Evolutionary conservation across 768 basidiomycete species (phyloP).

Genomic region (Lenzites betulinus): DNA sequence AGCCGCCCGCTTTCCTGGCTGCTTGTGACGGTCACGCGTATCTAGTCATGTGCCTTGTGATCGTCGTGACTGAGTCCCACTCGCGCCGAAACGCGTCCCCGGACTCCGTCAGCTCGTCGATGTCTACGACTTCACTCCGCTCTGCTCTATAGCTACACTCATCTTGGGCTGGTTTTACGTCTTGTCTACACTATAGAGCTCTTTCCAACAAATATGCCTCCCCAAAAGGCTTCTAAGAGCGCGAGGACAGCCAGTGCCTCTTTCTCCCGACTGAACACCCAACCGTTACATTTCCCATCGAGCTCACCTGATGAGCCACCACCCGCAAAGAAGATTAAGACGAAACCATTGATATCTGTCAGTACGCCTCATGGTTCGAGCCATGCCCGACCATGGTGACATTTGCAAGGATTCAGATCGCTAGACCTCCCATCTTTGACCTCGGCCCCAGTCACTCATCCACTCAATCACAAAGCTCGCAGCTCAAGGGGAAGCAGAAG

Average conservation of each 20-base stretch:
- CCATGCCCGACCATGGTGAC: neutral
- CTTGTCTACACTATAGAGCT: no score
- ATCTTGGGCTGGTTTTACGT: no score
- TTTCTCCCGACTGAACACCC: conserved; percentile 4
- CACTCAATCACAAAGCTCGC: conserved; percentile 4
- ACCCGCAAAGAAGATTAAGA: conserved; percentile 28
- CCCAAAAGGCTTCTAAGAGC: conserved; percentile 1
- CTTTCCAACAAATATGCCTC: conserved; percentile 1
- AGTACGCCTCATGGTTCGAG: neutral
- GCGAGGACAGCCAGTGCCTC: neutral
- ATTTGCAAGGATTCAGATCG: conserved; percentile 20
- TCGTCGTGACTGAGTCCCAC: no score
- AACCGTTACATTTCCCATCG: neutral
- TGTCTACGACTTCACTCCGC: no score
- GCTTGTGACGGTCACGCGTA: neutral
- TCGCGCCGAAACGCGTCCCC: neutral
- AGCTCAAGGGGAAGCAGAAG: conserved; percentile 30
- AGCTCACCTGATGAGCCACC: conserved; percentile 14
- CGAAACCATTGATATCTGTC: conserved; percentile 26
- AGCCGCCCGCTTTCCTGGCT: no score
- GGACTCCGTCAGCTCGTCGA: no score
- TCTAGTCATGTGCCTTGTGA: neutral
- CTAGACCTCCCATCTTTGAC: conserved; percentile 26
- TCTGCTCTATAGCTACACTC: no score
- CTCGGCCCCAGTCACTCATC: conserved; percentile 17